Base-by-base conservation (phyloP, 768 basidiomycete species). In the Tubosaeta sp. region DNA sequence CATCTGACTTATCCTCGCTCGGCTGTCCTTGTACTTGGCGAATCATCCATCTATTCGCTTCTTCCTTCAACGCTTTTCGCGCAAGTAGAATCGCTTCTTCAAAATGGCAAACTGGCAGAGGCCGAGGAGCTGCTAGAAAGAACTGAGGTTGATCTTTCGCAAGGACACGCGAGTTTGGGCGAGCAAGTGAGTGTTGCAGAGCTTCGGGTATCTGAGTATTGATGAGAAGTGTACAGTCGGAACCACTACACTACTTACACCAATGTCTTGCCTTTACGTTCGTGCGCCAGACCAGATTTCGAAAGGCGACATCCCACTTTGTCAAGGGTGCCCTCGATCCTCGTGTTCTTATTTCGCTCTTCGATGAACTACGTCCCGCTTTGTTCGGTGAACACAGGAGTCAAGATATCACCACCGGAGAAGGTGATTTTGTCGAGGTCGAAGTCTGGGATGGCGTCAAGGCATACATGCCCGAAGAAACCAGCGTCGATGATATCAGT, bases 321-420 rank as follows among this genome's bases (percentile, higher is more conserved):
- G 83, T 87, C 60, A 77, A 82, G 48, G 92, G 90, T 31, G 81
- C 85, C 40, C 69, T 90, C n/a, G 92, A 96, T 68, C 90, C 92
- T 0, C 81, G 92, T 13, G 65, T 94, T 3, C 76, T 93, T 34
- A 73, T 94, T 53, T 83, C 88, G 54, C 86, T 90, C 65, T 94
- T 84, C 59, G 83, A 89, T 7, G 77, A 83, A 52, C 70, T 94
- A n/a, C 76, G 85, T 25, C 87, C 86, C 18, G 69, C 74, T 11
- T 70, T 93, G 24, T 84, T 86, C 62, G 59, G 27, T 34, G 53
- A 51, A 35, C 46, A 35, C 27, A n/a, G 31, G 10, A 38, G 27
- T 44, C n/a, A 24, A 13, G 52, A 36, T 11, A 39, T 12, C 18
- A 14, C 50, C 16, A 10, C 29, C 31, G 12, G 24, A 29, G 49